Evolutionary conservation across 345 rosid genomes (phyloP), one percentile per base, ranked within the genome.

Genomic region (Brassica nigra): DNA sequence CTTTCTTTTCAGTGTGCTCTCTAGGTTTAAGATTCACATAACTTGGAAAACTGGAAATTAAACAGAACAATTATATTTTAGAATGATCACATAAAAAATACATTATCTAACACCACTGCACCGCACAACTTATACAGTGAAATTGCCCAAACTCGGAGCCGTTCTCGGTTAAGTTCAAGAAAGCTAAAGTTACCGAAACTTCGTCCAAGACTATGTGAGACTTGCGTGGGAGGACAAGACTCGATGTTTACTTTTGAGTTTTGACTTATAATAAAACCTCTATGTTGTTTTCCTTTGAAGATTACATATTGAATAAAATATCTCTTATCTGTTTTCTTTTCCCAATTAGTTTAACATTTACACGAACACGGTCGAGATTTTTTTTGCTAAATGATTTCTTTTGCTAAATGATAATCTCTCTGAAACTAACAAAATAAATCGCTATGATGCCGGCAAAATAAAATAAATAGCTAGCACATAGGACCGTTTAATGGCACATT

Each of bases 101-200:
- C 27, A 23, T 23, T 23, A 23, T 23, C 27, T 23, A 23, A 23
- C 27, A 1, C 27, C 27, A 23, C 27, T 23, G 27, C 27, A 23
- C 27, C 27, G 27, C 27, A 23, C 27, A 23, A 23, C 27, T 23
- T 23, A 23, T 23, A 23, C 27, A 23, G 27, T 23, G 27, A 23
- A 23, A 23, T 23, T 23, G 27, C 27, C 27, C 27, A 23, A 23
- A 23, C 16, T 83, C 82, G 37, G 37, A 59, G 5, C 90, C 97
- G 2, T 85, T 88, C 79, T 77, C 67, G 76, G 86, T 90, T 77
- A 28, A 52, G 84, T 88, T 92, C 78, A 86, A 74, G 85, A 89
- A 87, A 83, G 89, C 85, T n/a, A 71, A 81, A 1, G 70, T 42
- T 10, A 71, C 77, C 0, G 77, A 81, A 2, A 15, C 16, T 76